These are phyloP conservation scores for Rutstroemia sydowiana DNA, from an alignment of 2,329 filamentous ascomycete genomes.

Conservation along the genomic window DNA sequence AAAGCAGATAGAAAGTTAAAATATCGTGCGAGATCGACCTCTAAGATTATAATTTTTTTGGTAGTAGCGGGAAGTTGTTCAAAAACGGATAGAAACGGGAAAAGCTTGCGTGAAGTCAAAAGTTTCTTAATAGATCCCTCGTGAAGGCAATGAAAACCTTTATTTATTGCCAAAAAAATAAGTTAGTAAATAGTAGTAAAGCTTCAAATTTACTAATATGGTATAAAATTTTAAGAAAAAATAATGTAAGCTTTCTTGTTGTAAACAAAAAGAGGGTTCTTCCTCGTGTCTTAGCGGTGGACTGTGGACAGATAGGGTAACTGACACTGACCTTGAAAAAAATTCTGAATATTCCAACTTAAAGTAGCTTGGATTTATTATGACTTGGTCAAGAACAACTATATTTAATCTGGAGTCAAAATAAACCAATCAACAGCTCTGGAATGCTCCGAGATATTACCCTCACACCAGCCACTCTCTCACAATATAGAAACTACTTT, in stretches of 20 bases:
- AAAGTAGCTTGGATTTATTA: too few relatives aligned
- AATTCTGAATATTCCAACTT: too few relatives aligned
- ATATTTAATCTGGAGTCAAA: too few relatives aligned
- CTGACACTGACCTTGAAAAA: too few relatives aligned
- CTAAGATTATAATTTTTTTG: background rate
- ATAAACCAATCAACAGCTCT: constrained; percentile 4
- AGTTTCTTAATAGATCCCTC: background rate
- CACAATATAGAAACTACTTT: constrained; percentile 14
- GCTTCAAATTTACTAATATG: too few relatives aligned
- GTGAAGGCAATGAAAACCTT: too few relatives aligned
- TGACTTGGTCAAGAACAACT: too few relatives aligned
- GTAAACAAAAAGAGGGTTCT: background rate
- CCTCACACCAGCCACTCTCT: constrained; percentile 4
- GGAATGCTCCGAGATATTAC: constrained; percentile 18
- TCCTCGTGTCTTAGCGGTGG: too few relatives aligned
- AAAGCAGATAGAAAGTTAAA: background rate
- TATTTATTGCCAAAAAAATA: too few relatives aligned
- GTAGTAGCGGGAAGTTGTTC: background rate
- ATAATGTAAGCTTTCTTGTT: background rate
- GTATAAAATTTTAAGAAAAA: background rate
- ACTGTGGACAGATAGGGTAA: too few relatives aligned
- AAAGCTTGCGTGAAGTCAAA: constrained; percentile 3
- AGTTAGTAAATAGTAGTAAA: too few relatives aligned
- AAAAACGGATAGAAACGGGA: background rate
- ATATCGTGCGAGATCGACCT: constrained; percentile 1